These are phyloP conservation scores for Rutstroemia sp. DNA, from an alignment of 2,329 filamentous ascomycete genomes.

Conservation along the genomic window DNA sequence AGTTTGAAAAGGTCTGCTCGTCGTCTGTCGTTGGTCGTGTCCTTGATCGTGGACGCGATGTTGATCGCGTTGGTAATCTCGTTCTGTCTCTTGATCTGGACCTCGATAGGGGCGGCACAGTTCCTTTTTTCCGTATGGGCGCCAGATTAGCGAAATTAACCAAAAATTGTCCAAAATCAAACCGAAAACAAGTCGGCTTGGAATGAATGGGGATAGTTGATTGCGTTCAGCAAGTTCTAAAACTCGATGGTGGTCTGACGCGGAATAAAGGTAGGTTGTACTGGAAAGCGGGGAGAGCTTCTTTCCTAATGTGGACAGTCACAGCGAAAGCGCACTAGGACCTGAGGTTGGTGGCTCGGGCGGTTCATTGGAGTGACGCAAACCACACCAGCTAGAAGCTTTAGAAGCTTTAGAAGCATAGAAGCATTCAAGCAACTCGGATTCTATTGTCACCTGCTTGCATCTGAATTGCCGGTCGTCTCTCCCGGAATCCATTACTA, in stretches of 20 bases:
- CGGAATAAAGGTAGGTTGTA: neutral
- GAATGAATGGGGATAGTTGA: neutral
- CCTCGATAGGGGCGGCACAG: neutral
- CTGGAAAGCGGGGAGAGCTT: slow-evolving; percentile 16
- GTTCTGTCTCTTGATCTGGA: neutral
- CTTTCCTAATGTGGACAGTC: slow-evolving; percentile 15
- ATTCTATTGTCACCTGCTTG: no score
- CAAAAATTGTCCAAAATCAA: neutral
- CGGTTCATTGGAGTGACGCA: no score
- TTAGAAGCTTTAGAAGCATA: no score
- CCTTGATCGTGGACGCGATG: neutral
- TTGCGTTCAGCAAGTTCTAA: neutral
- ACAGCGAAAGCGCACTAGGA: neutral
- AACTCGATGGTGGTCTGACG: neutral
- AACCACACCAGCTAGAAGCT: no score
- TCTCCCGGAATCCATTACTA: no score
- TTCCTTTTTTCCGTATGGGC: neutral
- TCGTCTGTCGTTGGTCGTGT: slow-evolving; percentile 2
- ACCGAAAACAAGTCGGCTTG: neutral
- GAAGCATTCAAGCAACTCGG: no score
- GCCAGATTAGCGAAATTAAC: slow-evolving; percentile 6
- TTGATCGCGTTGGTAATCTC: neutral
- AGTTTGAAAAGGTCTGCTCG: slow-evolving; percentile 13
- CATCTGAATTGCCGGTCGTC: no score
- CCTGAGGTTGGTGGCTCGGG: no score